A percentile compares a stretch with the other conserved stretches of the same genome.
Conservation (phyloP, 2,329 filamentous ascomycete species). For the Myriosclerotinia duriaeana region DNA sequence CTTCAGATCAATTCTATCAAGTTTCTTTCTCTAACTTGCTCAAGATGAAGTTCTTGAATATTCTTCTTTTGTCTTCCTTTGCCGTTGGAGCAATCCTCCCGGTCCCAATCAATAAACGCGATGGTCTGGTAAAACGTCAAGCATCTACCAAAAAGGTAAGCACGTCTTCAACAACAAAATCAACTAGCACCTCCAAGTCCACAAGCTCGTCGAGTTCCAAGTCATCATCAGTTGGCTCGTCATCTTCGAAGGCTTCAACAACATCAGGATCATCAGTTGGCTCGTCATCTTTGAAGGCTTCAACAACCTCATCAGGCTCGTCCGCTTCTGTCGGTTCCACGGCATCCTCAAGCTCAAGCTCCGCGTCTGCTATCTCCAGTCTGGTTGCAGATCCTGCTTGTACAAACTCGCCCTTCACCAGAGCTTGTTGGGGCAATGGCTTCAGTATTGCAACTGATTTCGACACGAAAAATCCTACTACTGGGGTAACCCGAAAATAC, state of each 20-base stretch:
- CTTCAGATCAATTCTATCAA: constrained; percentile 20
- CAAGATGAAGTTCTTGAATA: constrained; percentile 23
- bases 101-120: constrained; percentile 11
- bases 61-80: constrained; percentile 19
- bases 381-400: constrained; percentile 30
- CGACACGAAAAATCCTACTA: constrained; percentile 38
- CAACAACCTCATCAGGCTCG: constrained; percentile 11
- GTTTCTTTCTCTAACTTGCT: constrained; percentile 22
- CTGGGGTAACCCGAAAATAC: constrained; percentile 40
- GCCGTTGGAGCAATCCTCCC: constrained; percentile 13
- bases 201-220: background rate
- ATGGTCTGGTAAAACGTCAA: constrained; percentile 6
- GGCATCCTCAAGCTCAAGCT: constrained; percentile 9
- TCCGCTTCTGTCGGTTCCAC: background rate
- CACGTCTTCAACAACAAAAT: background rate
- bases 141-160: constrained; percentile 3
- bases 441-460: constrained; percentile 40
- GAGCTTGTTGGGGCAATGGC: constrained; percentile 39
- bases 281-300: background rate
- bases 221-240: too few relatives aligned
- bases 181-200: background rate
- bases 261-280: constrained; percentile 3
- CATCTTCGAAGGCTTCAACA: background rate
- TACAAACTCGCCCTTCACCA: constrained; percentile 38
- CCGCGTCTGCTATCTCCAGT: constrained; percentile 19